Conservation (phyloP, 2,329 filamentous ascomycete genomes). For the Pseudogymnoascus sp. region DNA sequence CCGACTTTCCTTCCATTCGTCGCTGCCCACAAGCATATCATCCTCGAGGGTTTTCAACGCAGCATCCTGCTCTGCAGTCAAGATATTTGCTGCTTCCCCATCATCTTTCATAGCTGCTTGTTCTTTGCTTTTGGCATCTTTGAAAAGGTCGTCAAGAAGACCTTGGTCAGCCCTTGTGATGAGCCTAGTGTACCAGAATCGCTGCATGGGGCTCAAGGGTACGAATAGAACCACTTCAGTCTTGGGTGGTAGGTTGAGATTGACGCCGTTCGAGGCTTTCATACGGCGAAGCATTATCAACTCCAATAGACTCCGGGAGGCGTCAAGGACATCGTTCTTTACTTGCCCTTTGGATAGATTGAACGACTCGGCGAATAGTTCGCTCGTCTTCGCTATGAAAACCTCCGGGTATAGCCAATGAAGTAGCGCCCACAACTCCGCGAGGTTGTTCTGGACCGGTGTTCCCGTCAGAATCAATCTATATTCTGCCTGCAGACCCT, state of each 20-base stretch:
- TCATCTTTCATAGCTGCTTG: conserved; percentile 27
- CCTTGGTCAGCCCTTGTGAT: conserved; percentile 45
- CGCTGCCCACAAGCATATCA: conserved; percentile 23
- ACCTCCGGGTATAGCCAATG: conserved; percentile 52
- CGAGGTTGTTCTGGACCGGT: conserved; percentile 50
- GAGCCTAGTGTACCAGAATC: conserved; percentile 49
- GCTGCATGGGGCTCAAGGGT: conserved; percentile 49
- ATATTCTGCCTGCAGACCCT: conserved; percentile 29
- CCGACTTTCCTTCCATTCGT: conserved; percentile 39
- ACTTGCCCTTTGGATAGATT: conserved; percentile 46
- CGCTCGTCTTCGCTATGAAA: conserved; percentile 41
- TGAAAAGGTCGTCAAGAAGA: conserved; percentile 45
- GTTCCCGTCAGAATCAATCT: conserved; percentile 35
- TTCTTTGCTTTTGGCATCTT: conserved; percentile 36
- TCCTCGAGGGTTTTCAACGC: conserved; percentile 29
- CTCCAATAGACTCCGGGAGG: conserved; percentile 43
- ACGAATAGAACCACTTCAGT: conserved; percentile 49
- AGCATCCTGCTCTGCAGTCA: conserved; percentile 28
- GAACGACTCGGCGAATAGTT: conserved; percentile 47
- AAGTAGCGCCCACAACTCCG: conserved; percentile 48
- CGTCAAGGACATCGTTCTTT: conserved; percentile 43
- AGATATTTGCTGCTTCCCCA: conserved; percentile 25
- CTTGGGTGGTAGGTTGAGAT: conserved; percentile 47
- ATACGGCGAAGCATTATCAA: conserved; percentile 51
- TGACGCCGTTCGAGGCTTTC: conserved; percentile 46